Evolutionary conservation across 768 basidiomycete genomes (phyloP), one percentile per base, ranked within the genome.

Genomic region (Myochromella boudieri): DNA sequence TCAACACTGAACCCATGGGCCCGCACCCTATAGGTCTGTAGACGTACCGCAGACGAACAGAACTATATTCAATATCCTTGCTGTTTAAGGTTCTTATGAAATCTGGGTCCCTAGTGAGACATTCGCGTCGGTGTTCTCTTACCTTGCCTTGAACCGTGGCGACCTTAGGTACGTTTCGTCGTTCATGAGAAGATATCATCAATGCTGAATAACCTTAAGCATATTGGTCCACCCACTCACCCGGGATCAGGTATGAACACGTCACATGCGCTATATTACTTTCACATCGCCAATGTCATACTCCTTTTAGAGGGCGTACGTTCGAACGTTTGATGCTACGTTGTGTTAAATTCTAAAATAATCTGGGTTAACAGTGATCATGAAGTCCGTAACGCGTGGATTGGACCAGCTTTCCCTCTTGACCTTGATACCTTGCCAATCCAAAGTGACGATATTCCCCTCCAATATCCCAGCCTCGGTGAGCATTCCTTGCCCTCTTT

Each of bases 81-180:
- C 46, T 8, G 33, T 17, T 26, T 22, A 43, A 87, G 88, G 88
- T 3, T 89, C 87, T 0, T 90, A 88, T 56, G 88, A 90, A 56
- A 82, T 90, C 15, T 91, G 88, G 88, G 82, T 75, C 20, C 88
- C 88, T 1, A 72, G 78, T 0, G 83, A 87, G 53, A 85, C 86
- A 2, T 91, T 91, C 57, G 66, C 77, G 0, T 73, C 84, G 0
- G 82, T 91, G n/a, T 91, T 81, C 60, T 89, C 87, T 8, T 91
- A 88, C 51, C 71, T 91, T 12, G 81, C 77, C 53, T 61, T 82
- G 63, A 77, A 91, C 59, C 74, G 82, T 33, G 87, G 86, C 4
- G 59, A 75, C 26, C 64, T 90, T 25, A 90, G 87, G 87, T 88
- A 52, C 39, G 36, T 21, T 32, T 42, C 20, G 26, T 32, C 15